Evolutionary conservation across 441 rosid genomes (phyloP), one percentile per base, ranked within the genome.

Genomic region (Flueggea neowawraea): DNA sequence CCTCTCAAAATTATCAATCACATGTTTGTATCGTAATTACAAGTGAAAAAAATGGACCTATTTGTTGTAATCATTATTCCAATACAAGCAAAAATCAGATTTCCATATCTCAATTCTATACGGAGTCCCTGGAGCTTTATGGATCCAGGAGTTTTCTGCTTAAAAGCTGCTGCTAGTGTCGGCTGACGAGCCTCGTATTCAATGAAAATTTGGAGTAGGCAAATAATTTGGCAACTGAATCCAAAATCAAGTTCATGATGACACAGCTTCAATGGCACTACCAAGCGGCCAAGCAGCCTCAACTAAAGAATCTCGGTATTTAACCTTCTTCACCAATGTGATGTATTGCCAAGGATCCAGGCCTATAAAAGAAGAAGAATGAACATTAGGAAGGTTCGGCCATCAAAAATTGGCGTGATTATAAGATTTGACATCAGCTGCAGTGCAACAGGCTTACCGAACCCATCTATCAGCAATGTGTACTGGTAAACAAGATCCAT

Each of bases 271-370:
- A n/a, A 91, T 91, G 68, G 98, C 99, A 62, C 99, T 95, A 73
- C 99, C 99, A 12, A 95, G 82, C 39, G 99, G 99, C 99, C 99
- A 95, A 5, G 97, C 97, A 44, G 98, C 97, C 83, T 89, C 98
- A 16, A 89, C 97, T 1, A 80, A 78, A 60, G 82, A 61, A 53
- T 84, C 74, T 3, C 78, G 78, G 67, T 89, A 91, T 67, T 84
- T 70, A 57, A 95, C 83, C 66, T 91, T 58, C 85, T 95, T 95
- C 70, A 91, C 97, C 62, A 95, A 75, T 60, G 96, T 95, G 56
- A 95, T 86, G 57, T 82, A 72, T 71, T 91, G 98, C 84, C 85
- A 69, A 33, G 89, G 86, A 69, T 80, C 87, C 60, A 95, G 75
- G 57, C 86, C 99, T 95, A 73, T 54, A 31, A 9, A 70, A 61